These are phyloP conservation scores for Clitopilus passeckerianus DNA, from an alignment of 768 basidiomycete species.

Conservation along the genomic window DNA sequence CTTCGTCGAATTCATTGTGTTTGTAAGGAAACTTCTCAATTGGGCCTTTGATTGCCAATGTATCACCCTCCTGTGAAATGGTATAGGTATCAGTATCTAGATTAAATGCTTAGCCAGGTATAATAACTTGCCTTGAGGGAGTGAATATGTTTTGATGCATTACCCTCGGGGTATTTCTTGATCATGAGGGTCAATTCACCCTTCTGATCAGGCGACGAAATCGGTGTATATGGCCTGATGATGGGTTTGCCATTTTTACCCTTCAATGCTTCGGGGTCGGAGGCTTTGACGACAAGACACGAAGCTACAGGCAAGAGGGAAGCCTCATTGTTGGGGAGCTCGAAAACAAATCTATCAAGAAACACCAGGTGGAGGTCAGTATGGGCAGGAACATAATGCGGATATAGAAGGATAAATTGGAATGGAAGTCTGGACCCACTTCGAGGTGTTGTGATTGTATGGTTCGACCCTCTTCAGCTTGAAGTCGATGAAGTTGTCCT, in stretches of 20 bases:
- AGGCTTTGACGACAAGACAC: slow-evolving; percentile 72
- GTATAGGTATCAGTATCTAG: background rate
- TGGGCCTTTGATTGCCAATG: slow-evolving; percentile 86
- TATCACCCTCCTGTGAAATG: slow-evolving; percentile 58
- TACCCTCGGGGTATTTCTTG: slow-evolving; percentile 81
- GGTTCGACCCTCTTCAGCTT: slow-evolving; percentile 75
- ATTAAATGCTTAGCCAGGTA: background rate
- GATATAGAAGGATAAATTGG: background rate
- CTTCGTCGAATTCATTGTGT: slow-evolving; percentile 79
- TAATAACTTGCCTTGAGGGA: slow-evolving; percentile 47
- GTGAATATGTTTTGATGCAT: slow-evolving; percentile 81
- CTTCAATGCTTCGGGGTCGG: slow-evolving; percentile 57
- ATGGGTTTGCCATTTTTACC: slow-evolving; percentile 84
- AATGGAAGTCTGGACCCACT: slow-evolving; percentile 32
- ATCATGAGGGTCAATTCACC: slow-evolving; percentile 79
- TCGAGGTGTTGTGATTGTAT: slow-evolving; percentile 94
- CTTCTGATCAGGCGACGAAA: slow-evolving; percentile 68
- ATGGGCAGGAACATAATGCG: background rate
- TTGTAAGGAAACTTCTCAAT: slow-evolving; percentile 85
- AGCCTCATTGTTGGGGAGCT: slow-evolving; percentile 72
- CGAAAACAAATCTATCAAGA: slow-evolving; percentile 63
- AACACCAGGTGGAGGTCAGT: background rate
- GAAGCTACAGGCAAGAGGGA: slow-evolving; percentile 78
- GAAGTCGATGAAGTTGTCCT: slow-evolving; percentile 73
- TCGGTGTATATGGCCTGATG: slow-evolving; percentile 90